These are phyloP conservation scores for Oxyria digyna DNA, from an alignment of 148 eudicot genomes.

Conservation along the genomic window DNA sequence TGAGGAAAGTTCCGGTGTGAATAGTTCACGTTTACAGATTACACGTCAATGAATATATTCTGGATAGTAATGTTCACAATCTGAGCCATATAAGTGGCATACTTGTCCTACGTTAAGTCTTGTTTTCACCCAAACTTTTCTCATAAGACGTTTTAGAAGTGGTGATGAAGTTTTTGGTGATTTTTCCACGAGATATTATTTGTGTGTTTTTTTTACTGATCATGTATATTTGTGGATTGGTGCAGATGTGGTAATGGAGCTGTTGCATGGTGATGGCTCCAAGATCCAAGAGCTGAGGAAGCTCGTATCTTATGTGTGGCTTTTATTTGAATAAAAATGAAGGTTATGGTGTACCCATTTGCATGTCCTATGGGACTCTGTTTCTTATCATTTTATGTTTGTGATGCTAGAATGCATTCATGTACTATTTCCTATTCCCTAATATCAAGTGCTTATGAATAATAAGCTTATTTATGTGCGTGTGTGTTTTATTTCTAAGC, in stretches of 20 bases:
- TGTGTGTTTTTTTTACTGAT: too few species aligned
- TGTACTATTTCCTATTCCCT: not conserved
- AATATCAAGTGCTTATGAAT: slow-evolving; percentile 3
- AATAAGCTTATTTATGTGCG: not conserved
- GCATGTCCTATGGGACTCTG: not conserved
- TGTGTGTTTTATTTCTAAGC: not conserved
- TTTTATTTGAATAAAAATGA: not conserved
- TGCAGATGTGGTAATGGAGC: slow-evolving; percentile 1
- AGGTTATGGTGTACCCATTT: not conserved
- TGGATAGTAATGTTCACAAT: too few species aligned
- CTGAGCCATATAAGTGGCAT: too few species aligned
- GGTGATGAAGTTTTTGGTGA: too few species aligned
- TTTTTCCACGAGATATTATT: too few species aligned
- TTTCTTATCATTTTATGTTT: not conserved
- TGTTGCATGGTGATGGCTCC: not conserved
- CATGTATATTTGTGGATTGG: not conserved
- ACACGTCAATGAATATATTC: too few species aligned
- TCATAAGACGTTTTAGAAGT: too few species aligned
- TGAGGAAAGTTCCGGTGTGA: too few species aligned
- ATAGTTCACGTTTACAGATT: too few species aligned
- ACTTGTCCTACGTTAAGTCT: too few species aligned
- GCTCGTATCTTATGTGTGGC: slow-evolving; percentile 4
- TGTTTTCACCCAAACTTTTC: too few species aligned
- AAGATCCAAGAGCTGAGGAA: not conserved
- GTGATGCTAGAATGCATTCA: not conserved